These are phyloP conservation scores for Pichia kluyveri DNA, from an alignment of 805 yeast species.

Conservation along the genomic window DNA sequence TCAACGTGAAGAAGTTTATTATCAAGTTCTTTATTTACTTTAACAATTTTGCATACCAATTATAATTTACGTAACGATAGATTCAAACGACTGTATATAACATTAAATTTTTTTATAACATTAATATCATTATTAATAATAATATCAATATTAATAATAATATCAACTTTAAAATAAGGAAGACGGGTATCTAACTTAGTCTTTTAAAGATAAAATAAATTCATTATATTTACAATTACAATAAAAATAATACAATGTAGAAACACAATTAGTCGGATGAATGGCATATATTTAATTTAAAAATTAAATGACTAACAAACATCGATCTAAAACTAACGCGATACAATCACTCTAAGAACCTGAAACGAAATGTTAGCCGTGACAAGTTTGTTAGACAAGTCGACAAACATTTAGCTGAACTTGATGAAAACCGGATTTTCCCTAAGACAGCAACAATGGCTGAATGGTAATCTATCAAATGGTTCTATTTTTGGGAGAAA, in stretches of 20 bases:
- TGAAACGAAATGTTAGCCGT: constrained; percentile 68
- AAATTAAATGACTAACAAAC: constrained; percentile 13
- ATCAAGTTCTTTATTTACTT: too few relatives aligned
- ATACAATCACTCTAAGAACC: constrained; percentile 52
- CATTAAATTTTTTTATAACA: too few relatives aligned
- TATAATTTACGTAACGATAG: background rate
- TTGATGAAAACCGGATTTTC: constrained; percentile 17
- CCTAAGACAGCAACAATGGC: constrained; percentile 30
- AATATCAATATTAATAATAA: too few relatives aligned
- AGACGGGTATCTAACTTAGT: too few relatives aligned
- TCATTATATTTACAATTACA: too few relatives aligned
- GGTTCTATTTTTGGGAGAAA: constrained; percentile 30
- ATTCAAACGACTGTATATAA: too few relatives aligned
- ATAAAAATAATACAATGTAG: constrained; percentile 26
- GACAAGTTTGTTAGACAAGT: constrained; percentile 67
- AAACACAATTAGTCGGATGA: constrained; percentile 43
- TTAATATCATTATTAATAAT: too few relatives aligned
- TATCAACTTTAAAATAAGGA: too few relatives aligned
- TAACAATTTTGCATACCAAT: too few relatives aligned
- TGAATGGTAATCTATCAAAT: constrained; percentile 34
- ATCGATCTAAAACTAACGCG: constrained; percentile 29
- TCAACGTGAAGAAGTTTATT: background rate
- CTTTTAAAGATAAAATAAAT: too few relatives aligned
- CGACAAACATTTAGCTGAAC: constrained; percentile 63
- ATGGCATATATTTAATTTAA: constrained; percentile 18